phyloP scores from a whole-genome alignment of 331 rosid species.

The Rhamnella rubrinervis region DNA sequence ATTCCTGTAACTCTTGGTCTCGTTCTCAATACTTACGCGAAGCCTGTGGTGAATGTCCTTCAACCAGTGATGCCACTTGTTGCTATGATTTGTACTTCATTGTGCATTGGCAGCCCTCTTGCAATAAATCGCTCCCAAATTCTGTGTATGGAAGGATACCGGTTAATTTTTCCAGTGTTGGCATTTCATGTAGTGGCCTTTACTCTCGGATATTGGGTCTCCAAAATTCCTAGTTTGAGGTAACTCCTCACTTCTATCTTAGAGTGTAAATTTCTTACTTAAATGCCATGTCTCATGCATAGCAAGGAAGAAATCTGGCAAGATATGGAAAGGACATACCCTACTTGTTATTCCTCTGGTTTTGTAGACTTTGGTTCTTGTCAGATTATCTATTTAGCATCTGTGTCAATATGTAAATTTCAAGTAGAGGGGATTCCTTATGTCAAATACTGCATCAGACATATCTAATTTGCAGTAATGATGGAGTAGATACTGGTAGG shows the following conservation, averaged over 20 bases:
- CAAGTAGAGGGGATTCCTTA: too few relatives aligned
- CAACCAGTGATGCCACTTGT: constrained; percentile 91
- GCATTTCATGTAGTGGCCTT: constrained; percentile 80
- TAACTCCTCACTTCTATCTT: constrained; percentile 35
- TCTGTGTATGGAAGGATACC: constrained; percentile 72
- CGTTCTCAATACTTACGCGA: constrained; percentile 86
- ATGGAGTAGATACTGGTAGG: not conserved
- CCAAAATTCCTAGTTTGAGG: constrained; percentile 72
- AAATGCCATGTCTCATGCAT: not conserved
- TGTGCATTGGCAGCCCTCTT: constrained; percentile 97
- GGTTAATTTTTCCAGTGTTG: constrained; percentile 66
- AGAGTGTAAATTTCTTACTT: constrained; percentile 17
- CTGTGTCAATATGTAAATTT: not conserved
- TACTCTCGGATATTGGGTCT: constrained; percentile 76
- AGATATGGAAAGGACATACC: not conserved
- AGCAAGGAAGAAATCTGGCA: not conserved
- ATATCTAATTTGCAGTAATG: not conserved
- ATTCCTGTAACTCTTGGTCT: constrained; percentile 83
- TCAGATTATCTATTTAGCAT: not conserved
- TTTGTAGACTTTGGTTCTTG: not conserved
- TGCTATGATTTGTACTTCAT: constrained; percentile 92
- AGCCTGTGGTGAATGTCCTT: constrained; percentile 71
- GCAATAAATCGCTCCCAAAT: constrained; percentile 77
- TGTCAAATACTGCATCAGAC: not conserved
- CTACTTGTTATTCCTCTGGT: constrained; percentile 1